phyloP scores from a whole-genome alignment of 1,139 yeast genomes.

The Zygosaccharomyces pseudobailii region DNA sequence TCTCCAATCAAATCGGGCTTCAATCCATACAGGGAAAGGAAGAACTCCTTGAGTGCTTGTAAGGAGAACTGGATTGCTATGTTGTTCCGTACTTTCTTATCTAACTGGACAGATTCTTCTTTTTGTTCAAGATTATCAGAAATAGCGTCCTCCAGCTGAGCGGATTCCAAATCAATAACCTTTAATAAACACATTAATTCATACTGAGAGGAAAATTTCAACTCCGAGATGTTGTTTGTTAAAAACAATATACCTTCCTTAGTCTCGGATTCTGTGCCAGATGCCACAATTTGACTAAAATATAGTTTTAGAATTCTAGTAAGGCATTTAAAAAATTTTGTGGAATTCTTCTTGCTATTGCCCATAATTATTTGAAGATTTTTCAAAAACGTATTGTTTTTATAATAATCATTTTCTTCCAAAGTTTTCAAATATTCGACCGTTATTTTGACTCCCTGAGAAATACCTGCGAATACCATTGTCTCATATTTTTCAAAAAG shows the following conservation, averaged over 20 bases:
- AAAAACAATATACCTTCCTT: constrained; percentile 19
- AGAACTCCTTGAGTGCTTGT: constrained; percentile 11
- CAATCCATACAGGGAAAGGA: constrained; percentile 16
- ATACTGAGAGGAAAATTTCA: constrained; percentile 20
- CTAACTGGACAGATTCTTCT: neutral
- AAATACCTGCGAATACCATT: constrained; percentile 58
- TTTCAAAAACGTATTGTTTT: constrained; percentile 17
- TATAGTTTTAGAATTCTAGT: constrained; percentile 15
- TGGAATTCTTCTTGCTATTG: constrained; percentile 16
- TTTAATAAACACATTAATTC: constrained; percentile 21
- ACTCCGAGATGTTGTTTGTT: constrained; percentile 19
- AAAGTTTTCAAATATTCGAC: constrained; percentile 39
- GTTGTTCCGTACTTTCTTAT: neutral
- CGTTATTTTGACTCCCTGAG: constrained; percentile 60
- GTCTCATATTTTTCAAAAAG: constrained; percentile 66
- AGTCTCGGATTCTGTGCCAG: constrained; percentile 6
- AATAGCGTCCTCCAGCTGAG: constrained; percentile 24
- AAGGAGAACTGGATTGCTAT: constrained; percentile 11
- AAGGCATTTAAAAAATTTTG: constrained; percentile 18
- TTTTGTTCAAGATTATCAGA: constrained; percentile 14
- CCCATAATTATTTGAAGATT: constrained; percentile 16
- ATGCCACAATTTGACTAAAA: constrained; percentile 11
- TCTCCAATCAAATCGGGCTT: constrained; percentile 14
- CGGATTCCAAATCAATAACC: constrained; percentile 21
- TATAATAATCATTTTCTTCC: constrained; percentile 22